These are phyloP conservation scores for Wickerhamomyces sp. DNA, from an alignment of 1,139 yeast genomes.

Conservation along the genomic window DNA sequence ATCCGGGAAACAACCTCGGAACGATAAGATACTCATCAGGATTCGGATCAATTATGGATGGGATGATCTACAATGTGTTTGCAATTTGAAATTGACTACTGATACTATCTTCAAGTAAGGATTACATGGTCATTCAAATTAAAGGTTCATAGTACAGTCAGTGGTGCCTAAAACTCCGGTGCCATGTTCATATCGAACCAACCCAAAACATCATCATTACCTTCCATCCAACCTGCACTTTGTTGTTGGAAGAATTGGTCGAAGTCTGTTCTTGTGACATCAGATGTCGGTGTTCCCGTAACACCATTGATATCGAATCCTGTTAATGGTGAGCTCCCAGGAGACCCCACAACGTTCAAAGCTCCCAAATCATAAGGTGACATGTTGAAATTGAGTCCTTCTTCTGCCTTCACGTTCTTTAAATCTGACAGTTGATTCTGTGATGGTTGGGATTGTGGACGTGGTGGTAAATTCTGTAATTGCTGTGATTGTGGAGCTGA, in stretches of 20 bases:
- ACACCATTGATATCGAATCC: constrained; percentile 11
- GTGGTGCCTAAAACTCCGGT: constrained; percentile 38
- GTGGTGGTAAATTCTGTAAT: background rate
- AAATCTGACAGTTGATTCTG: background rate
- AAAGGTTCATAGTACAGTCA: background rate
- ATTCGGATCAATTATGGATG: too few relatives aligned
- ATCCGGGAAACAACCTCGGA: too few relatives aligned
- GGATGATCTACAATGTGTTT: background rate
- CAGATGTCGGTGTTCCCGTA: constrained; percentile 2
- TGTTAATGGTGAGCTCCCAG: constrained; percentile 4
- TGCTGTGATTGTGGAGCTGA: constrained; percentile 1
- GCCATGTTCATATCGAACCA: constrained; percentile 81
- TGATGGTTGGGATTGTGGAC: background rate
- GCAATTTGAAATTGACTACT: background rate
- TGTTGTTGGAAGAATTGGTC: constrained; percentile 64
- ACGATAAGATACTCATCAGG: too few relatives aligned
- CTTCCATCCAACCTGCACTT: constrained; percentile 79
- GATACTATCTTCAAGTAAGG: too few relatives aligned
- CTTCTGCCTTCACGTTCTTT: background rate
- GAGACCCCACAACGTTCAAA: constrained; percentile 7
- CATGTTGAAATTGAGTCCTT: constrained; percentile 11
- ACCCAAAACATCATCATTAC: constrained; percentile 85
- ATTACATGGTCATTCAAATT: background rate
- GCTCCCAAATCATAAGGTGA: constrained; percentile 16
- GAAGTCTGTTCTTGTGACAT: constrained; percentile 16